A percentile compares a stretch with the other conserved stretches of the same genome.
Conservation (phyloP, 2,329 filamentous ascomycete species). For the Kalmusia sp. region DNA sequence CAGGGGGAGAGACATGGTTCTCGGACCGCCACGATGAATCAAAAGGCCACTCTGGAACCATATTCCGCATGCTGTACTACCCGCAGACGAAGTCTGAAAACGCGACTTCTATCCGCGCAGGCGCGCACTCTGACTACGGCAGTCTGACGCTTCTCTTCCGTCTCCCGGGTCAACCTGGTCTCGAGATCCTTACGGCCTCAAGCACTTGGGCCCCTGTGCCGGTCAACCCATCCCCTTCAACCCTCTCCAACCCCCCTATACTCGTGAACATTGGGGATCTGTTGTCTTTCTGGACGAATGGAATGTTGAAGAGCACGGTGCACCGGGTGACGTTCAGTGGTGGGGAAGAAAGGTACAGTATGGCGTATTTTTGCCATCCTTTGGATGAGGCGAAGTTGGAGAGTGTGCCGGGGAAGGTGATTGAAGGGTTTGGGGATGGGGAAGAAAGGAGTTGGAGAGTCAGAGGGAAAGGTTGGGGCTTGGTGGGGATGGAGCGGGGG, state of each 20-base stretch:
- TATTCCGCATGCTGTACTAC: constrained; percentile 63
- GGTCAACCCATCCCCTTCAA: constrained; percentile 63
- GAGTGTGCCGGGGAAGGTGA: constrained; percentile 61
- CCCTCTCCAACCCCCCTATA: constrained; percentile 56
- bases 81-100: constrained; percentile 30
- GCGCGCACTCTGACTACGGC: constrained; percentile 89
- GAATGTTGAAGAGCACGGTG: constrained; percentile 83
- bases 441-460: constrained; percentile 39
- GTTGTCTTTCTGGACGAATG: constrained; percentile 88
- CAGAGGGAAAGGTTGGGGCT: constrained; percentile 52
- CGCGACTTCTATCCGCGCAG: constrained; percentile 74
- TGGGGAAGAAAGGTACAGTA: constrained; percentile 60
- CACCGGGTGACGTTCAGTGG: constrained; percentile 80
- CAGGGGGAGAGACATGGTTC: constrained; percentile 59
- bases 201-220: constrained; percentile 56
- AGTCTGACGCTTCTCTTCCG: constrained; percentile 79
- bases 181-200: constrained; percentile 86
- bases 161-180: constrained; percentile 79
- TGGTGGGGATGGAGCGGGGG: constrained; percentile 45
- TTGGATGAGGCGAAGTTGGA: constrained; percentile 61
- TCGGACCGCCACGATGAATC: constrained; percentile 64
- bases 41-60: constrained; percentile 58
- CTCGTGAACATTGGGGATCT: constrained; percentile 75
- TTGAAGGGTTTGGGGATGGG: constrained; percentile 50
- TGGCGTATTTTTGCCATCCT: constrained; percentile 70